These are phyloP conservation scores for Pezicula neosporulosa DNA, from an alignment of 2,329 filamentous ascomycete species.

Conservation along the genomic window DNA sequence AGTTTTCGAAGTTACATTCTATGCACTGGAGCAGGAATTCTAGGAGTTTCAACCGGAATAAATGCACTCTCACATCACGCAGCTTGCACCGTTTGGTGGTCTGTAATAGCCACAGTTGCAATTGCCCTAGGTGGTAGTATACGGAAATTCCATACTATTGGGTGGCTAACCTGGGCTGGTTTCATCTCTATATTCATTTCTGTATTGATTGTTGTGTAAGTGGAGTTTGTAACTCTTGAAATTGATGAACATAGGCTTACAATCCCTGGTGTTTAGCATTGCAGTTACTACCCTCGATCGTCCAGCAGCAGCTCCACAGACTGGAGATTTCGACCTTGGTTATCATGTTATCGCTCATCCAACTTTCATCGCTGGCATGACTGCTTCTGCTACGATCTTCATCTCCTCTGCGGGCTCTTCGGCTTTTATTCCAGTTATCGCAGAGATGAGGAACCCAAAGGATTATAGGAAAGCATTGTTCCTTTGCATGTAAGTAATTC, in stretches of 20 bases:
- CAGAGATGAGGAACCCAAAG: slow-evolving; percentile 57
- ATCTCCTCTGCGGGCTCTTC: slow-evolving; percentile 52
- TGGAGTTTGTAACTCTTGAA: neutral
- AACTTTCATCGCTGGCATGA: slow-evolving; percentile 54
- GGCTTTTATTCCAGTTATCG: slow-evolving; percentile 59
- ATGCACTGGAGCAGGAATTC: slow-evolving; percentile 50
- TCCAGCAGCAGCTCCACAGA: slow-evolving; percentile 55
- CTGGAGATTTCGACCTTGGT: slow-evolving; percentile 55
- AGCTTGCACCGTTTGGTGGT: slow-evolving; percentile 54
- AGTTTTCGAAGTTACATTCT: slow-evolving; percentile 40
- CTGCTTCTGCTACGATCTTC: slow-evolving; percentile 54
- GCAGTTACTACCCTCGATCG: slow-evolving; percentile 52
- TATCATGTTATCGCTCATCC: slow-evolving; percentile 52
- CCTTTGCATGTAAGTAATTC: slow-evolving; percentile 41
- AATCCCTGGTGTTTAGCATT: slow-evolving; percentile 25
- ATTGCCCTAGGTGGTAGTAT: slow-evolving; percentile 46
- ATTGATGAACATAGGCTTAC: neutral
- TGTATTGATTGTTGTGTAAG: slow-evolving; percentile 41
- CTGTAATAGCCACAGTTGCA: slow-evolving; percentile 45
- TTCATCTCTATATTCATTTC: slow-evolving; percentile 55
- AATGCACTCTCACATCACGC: slow-evolving; percentile 56
- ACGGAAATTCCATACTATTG: slow-evolving; percentile 55
- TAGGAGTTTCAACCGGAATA: slow-evolving; percentile 53
- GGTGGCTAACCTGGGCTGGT: slow-evolving; percentile 57
- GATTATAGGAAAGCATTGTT: slow-evolving; percentile 59